Evolutionary conservation across 495 filamentous ascomycete species (phyloP), one percentile per base, ranked within the genome.

Genomic region (Pseudomonodictys pantanalensis): DNA sequence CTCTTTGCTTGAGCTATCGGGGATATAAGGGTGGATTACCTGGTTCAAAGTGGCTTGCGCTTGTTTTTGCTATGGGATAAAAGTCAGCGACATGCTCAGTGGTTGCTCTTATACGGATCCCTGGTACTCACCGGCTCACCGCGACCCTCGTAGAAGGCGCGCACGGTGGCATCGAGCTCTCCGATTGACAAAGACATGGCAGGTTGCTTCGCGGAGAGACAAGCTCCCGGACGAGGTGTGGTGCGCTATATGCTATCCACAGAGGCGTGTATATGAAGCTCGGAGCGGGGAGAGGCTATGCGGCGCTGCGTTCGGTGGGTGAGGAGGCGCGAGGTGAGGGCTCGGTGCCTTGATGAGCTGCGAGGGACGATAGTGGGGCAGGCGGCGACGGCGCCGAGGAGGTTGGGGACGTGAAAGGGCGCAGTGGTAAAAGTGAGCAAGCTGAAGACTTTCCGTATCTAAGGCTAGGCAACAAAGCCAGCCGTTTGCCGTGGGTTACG

Each of bases 151-250:
- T 95, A 97, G 78, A 98, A 97, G 75, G 89, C 86, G 62, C 87
- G 91, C 80, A 97, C 92, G 58, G 90, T 95, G 70, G 83, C 84
- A 84, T 98, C 93, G 76, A 98, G 80, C 81, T 98, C 95, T 71
- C 85, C 83, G 69, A 98, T 91, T 62, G 86, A 82, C 71, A 86
- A 75, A 69, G 84, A 82, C 84, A 86, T 86, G 5, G 32, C 73
- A 71, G 60, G 61, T 43, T 41, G 59, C 45, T 50, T 43, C 9
- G 41, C 38, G 15, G 26, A 49, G 58, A 54, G 47, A 62, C 49
- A 52, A 43, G 57, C 54, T 56, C 57, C 58, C 58, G 46, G 48
- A 51, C 42, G 58, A 53, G 39, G 51, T 8, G 52, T 22, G 47
- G 29, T 9, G 52, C n/a, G 44, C 15, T 57, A 18, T 30, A n/a